Evolutionary conservation across 495 filamentous ascomycete genomes (phyloP).

Genomic region (Rostrohypoxylon terebratum): DNA sequence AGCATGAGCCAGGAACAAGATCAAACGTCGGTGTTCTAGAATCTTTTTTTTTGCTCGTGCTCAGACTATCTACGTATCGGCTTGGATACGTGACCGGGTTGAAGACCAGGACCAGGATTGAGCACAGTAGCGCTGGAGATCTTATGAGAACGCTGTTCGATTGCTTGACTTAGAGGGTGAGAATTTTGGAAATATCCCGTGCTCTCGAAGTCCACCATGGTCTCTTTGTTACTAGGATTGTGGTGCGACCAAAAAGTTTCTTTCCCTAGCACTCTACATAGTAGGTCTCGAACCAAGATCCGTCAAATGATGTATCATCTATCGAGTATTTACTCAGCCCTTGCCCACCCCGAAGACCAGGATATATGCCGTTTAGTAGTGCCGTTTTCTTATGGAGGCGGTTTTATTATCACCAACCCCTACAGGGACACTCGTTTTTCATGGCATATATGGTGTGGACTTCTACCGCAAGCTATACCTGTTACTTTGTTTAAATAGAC

Average conservation of each 20-base stretch:
- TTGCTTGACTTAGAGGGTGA: not conserved
- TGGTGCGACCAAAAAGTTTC: not conserved
- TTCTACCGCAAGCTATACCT: too few species aligned
- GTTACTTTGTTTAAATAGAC: too few species aligned
- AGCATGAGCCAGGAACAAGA: not conserved
- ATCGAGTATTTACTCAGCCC: not conserved
- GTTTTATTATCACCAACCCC: not conserved
- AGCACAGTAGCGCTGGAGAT: slow-evolving; percentile 1
- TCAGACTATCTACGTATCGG: slow-evolving; percentile 3
- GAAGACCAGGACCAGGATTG: not conserved
- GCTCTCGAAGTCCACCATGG: not conserved
- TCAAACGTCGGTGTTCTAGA: slow-evolving; percentile 1
- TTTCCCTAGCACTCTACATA: not conserved
- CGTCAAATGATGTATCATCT: not conserved
- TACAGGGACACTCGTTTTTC: not conserved
- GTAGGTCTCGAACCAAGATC: not conserved
- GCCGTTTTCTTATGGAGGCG: not conserved
- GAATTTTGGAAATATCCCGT: not conserved
- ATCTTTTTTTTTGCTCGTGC: not conserved
- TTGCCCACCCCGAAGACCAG: not conserved
- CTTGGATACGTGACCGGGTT: not conserved
- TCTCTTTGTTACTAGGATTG: not conserved
- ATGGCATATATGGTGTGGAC: not conserved
- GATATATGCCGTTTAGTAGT: not conserved
- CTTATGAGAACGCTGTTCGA: not conserved